Conservation (phyloP, 2,329 filamentous ascomycete species). For the Paecilomyces fulvus region DNA sequence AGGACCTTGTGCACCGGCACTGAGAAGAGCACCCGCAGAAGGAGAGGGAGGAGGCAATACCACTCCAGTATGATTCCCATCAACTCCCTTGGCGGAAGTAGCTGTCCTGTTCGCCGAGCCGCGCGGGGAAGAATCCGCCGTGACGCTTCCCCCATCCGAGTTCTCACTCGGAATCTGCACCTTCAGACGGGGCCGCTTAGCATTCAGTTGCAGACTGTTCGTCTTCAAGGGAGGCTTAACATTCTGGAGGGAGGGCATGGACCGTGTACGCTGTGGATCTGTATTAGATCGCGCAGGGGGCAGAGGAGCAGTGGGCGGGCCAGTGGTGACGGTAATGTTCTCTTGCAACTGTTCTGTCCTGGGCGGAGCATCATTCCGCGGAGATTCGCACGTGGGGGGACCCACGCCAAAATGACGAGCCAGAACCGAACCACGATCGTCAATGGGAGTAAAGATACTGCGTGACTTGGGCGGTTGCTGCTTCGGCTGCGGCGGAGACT, state of each 20-base stretch:
- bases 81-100: conserved; percentile 48
- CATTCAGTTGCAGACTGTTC: conserved; percentile 62
- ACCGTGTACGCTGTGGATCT: conserved; percentile 40
- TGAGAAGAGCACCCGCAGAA: conserved; percentile 74
- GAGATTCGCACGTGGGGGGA: conserved; percentile 44
- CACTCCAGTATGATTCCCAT: conserved; percentile 57
- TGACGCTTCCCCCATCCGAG: conserved; percentile 65
- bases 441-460: conserved; percentile 96
- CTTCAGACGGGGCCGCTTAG: conserved; percentile 72
- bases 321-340: conserved; percentile 44
- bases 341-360: conserved; percentile 26
- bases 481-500: conserved; percentile 50
- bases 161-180: conserved; percentile 92
- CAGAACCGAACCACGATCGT: conserved; percentile 80
- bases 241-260: conserved; percentile 58
- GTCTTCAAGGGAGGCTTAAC: conserved; percentile 66
- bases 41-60: conserved; percentile 90
- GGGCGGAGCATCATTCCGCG: conserved; percentile 33
- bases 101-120: conserved; percentile 52
- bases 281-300: conserved; percentile 43
- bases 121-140: conserved; percentile 59
- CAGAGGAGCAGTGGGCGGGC: conserved; percentile 49
- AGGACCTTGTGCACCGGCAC: conserved; percentile 83
- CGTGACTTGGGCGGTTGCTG: conserved; percentile 62
- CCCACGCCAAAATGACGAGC: conserved; percentile 71